Evolutionary conservation across 2,329 filamentous ascomycete species (phyloP).

Genomic region (Penicillium paneum): DNA sequence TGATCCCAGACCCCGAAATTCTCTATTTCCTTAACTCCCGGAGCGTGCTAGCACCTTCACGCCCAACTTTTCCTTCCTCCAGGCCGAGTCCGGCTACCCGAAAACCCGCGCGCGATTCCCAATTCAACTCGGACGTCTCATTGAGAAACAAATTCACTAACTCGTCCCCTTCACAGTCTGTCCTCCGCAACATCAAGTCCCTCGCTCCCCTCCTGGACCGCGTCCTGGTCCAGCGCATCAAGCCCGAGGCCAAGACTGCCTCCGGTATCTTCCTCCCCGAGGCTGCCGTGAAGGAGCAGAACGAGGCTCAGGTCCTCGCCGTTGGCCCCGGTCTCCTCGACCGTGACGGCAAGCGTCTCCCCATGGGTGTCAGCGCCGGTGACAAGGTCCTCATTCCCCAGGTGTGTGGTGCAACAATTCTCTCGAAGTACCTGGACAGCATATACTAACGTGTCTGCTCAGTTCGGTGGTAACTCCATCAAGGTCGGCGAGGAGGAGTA

Average conservation of each 20-base stretch:
- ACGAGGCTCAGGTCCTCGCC: conserved; percentile 93
- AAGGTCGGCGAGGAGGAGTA: conserved; percentile 98
- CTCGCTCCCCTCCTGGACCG: conserved; percentile 96
- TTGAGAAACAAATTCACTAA: conserved; percentile 3
- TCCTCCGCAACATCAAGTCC: conserved; percentile 91
- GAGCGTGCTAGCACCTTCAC: background rate
- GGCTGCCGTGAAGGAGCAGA: conserved; percentile 94
- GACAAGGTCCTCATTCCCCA: conserved; percentile 95
- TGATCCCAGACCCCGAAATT: no score
- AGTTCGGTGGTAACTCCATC: conserved; percentile 92
- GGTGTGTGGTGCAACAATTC: conserved; percentile 53
- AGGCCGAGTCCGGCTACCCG: conserved; percentile 7
- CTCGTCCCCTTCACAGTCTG: conserved; percentile 34
- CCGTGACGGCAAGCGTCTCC: conserved; percentile 82
- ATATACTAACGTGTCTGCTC: conserved; percentile 20
- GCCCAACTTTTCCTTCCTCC: conserved; percentile 8
- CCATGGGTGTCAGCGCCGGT: conserved; percentile 76
- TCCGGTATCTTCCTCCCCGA: conserved; percentile 97
- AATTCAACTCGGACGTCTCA: background rate
- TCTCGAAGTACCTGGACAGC: background rate
- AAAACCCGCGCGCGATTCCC: conserved; percentile 3
- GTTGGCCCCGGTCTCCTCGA: conserved; percentile 86
- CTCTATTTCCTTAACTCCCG: background rate
- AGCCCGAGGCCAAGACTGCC: conserved; percentile 94
- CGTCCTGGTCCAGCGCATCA: conserved; percentile 95